These are phyloP conservation scores for Lentinula raphanica DNA, from an alignment of 768 basidiomycete genomes.

Conservation along the genomic window DNA sequence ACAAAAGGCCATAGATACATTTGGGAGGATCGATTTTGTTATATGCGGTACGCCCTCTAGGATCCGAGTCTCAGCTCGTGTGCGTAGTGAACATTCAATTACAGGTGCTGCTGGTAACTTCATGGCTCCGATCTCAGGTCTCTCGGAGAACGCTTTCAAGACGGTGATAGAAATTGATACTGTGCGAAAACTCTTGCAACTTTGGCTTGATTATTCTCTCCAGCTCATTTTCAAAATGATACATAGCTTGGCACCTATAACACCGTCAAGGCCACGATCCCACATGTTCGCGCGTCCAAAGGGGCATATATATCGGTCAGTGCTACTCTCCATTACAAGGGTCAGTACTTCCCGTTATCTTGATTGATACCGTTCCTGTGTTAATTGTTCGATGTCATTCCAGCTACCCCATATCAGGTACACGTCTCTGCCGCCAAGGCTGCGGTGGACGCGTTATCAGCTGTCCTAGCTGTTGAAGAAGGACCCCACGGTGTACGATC, in stretches of 20 bases:
- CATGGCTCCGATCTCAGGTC: conserved; percentile 74
- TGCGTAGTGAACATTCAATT: not conserved
- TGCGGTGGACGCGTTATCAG: conserved; percentile 83
- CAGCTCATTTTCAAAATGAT: not conserved
- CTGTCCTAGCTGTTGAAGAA: conserved; percentile 87
- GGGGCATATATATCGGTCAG: conserved; percentile 89
- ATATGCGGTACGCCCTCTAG: conserved; percentile 82
- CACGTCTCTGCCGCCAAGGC: conserved; percentile 97
- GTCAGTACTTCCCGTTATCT: conserved; percentile 33
- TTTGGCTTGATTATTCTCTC: not conserved
- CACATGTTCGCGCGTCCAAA: conserved; percentile 24
- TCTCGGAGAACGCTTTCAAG: conserved; percentile 87
- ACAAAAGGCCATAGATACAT: conserved; percentile 64
- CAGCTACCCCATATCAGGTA: conserved; percentile 80
- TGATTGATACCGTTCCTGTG: conserved; percentile 5
- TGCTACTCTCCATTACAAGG: conserved; percentile 81
- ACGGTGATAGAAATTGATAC: conserved; percentile 95
- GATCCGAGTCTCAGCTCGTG: not conserved
- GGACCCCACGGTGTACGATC: conserved; percentile 90
- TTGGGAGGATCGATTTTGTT: conserved; percentile 90
- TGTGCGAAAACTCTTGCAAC: conserved; percentile 27
- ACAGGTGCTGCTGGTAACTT: conserved; percentile 96
- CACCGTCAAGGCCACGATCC: conserved; percentile 88
- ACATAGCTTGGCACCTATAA: conserved; percentile 83
- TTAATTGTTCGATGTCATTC: not conserved